These are phyloP conservation scores for Microbotryum silenes-acaulis DNA, from an alignment of 1,284 basidiomycete genomes.

Conservation along the genomic window DNA sequence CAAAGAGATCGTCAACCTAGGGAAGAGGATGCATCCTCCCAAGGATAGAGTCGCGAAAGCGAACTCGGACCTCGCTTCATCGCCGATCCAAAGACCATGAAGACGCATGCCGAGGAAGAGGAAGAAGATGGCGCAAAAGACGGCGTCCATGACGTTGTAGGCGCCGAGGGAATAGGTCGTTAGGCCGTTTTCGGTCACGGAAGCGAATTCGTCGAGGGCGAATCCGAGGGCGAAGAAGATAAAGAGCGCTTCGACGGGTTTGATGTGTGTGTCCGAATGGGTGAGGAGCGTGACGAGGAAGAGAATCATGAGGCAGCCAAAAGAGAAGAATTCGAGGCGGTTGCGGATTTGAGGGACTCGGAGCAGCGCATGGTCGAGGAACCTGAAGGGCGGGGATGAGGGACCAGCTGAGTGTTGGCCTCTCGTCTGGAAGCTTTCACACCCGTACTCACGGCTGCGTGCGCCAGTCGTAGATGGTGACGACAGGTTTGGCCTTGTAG, in stretches of 20 bases:
- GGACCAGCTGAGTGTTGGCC: no score
- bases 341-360: slow-evolving; percentile 32
- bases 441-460: background rate
- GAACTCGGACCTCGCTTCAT: slow-evolving; percentile 12
- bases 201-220: slow-evolving; percentile 32
- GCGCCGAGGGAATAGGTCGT: slow-evolving; percentile 3
- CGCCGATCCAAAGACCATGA: slow-evolving; percentile 12
- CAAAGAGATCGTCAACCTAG: slow-evolving; percentile 31
- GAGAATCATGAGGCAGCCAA: slow-evolving; percentile 29
- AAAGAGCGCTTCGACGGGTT: slow-evolving; percentile 29
- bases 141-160: slow-evolving; percentile 21
- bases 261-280: slow-evolving; percentile 12
- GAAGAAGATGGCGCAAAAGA: slow-evolving; percentile 26
- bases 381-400: background rate
- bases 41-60: slow-evolving; percentile 33
- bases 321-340: slow-evolving; percentile 19
- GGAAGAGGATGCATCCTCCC: slow-evolving; percentile 30
- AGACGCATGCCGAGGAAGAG: slow-evolving; percentile 27
- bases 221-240: slow-evolving; percentile 31
- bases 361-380: slow-evolving; percentile 34
- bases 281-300: slow-evolving; percentile 28
- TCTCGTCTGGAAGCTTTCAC: no score
- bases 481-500: slow-evolving; percentile 30
- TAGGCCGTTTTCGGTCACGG: slow-evolving; percentile 20
- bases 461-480: slow-evolving; percentile 31